Conservation (phyloP, 495 filamentous ascomycete species). For the Aspergillus homomorphus region DNA sequence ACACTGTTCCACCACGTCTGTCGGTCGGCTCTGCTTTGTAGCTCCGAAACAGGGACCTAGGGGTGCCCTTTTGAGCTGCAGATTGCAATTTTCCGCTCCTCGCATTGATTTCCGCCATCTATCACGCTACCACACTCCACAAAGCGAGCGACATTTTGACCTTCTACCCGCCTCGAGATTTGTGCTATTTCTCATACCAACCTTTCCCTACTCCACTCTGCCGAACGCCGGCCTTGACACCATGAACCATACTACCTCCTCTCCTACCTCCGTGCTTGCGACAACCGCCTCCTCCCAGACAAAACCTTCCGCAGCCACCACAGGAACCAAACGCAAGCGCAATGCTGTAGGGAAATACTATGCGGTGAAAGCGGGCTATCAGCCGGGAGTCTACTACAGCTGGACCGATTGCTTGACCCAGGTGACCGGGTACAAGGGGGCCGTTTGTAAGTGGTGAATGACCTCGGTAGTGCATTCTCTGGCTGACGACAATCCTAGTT, state of each 20-base stretch:
- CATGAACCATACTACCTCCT: conserved; percentile 40
- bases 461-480: not conserved
- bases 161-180: not conserved
- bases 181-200: not conserved
- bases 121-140: conserved; percentile 10
- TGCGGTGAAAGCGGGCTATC: conserved; percentile 72
- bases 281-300: conserved; percentile 29
- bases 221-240: conserved; percentile 3
- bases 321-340: conserved; percentile 65
- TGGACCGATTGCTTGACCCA: conserved; percentile 82
- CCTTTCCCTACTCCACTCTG: not conserved
- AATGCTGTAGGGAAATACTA: conserved; percentile 70
- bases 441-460: conserved; percentile 61
- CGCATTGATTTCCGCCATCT: conserved; percentile 12
- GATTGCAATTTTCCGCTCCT: conserved; percentile 23
- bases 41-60: conserved; percentile 30
- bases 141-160: conserved; percentile 3
- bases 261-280: conserved; percentile 36
- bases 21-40: conserved; percentile 18
- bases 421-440: conserved; percentile 80
- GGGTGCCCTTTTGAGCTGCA: conserved; percentile 33
- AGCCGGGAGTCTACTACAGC: conserved; percentile 80
- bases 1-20: conserved; percentile 14
- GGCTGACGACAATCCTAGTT: conserved; percentile 48
- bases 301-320: conserved; percentile 37